These are phyloP conservation scores for Glarea lozoyensis DNA, from an alignment of 495 filamentous ascomycete species.

Conservation along the genomic window DNA sequence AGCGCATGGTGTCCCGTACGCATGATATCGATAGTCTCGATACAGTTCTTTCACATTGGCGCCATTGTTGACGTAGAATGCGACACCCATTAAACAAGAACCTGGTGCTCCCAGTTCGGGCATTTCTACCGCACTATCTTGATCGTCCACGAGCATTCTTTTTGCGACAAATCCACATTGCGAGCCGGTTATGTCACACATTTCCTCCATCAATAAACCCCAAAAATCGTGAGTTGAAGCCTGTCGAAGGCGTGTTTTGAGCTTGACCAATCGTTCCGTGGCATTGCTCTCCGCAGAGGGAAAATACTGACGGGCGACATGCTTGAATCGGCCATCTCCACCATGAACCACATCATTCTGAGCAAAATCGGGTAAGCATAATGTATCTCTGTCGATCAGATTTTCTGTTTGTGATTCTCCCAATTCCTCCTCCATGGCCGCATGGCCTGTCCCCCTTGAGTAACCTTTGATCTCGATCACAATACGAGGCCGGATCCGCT, in stretches of 20 bases:
- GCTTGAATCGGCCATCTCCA: conserved; percentile 41
- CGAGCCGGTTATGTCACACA: conserved; percentile 53
- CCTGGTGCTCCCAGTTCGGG: conserved; percentile 46
- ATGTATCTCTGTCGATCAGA: conserved; percentile 23
- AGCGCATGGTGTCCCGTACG: conserved; percentile 51
- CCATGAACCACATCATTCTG: conserved; percentile 32
- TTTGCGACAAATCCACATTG: conserved; percentile 69
- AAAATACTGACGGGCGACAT: conserved; percentile 29
- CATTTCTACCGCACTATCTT: conserved; percentile 46
- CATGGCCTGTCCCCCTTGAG: conserved; percentile 6
- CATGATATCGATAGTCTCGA: conserved; percentile 54
- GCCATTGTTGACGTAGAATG: conserved; percentile 63
- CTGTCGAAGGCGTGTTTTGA: conserved; percentile 50
- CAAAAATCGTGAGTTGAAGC: conserved; percentile 57
- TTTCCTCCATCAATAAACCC: conserved; percentile 55
- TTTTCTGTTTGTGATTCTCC: conserved; percentile 4
- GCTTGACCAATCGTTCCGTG: conserved; percentile 48
- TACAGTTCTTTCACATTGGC: conserved; percentile 42
- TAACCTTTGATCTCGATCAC: conserved; percentile 9
- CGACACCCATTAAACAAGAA: conserved; percentile 57
- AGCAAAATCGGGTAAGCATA: conserved; percentile 34
- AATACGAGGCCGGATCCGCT: conserved; percentile 11
- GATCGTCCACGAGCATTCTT: conserved; percentile 51
- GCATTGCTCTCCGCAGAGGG: conserved; percentile 49
- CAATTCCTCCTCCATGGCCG: conserved; percentile 1